Conservation (phyloP, 75 land plant species). For the Cupressus sempervirens region DNA sequence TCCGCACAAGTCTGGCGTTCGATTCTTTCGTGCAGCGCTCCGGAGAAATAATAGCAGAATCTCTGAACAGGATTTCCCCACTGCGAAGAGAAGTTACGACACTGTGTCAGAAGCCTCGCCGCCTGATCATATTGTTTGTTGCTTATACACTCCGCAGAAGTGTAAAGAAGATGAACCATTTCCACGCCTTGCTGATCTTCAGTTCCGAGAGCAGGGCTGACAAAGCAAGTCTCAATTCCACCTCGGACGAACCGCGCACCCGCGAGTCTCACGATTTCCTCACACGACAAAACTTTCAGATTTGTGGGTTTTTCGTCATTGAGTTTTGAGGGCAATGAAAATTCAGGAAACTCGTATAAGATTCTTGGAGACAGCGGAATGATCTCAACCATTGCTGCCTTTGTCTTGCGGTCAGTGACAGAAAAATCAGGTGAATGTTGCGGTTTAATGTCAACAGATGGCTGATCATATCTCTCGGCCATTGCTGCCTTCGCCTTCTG, state of each 20-base stretch:
- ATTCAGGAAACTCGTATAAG: too few species aligned
- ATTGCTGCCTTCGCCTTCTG: too few species aligned
- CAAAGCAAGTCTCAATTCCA: background rate
- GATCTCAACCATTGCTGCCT: too few species aligned
- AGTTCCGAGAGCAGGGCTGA: conserved; percentile 6
- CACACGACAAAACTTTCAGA: conserved; percentile 14
- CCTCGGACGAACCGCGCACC: conserved; percentile 9
- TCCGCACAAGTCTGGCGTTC: background rate
- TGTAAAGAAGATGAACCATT: conserved; percentile 18
- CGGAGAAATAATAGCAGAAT: conserved; percentile 15
- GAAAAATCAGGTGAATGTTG: too few species aligned
- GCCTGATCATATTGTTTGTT: conserved; percentile 25
- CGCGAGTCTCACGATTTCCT: conserved; percentile 22
- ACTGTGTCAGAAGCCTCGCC: conserved; percentile 11
- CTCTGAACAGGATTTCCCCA: conserved; percentile 17
- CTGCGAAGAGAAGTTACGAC: conserved; percentile 8
- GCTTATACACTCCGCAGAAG: conserved; percentile 20
- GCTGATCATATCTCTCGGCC: too few species aligned
- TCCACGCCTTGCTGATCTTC: conserved; percentile 23
- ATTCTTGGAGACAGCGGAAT: too few species aligned
- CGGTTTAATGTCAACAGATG: too few species aligned
- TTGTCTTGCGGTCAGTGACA: too few species aligned
- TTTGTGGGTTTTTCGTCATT: too few species aligned
- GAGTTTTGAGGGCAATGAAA: too few species aligned
- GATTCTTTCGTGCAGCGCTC: conserved; percentile 8